Base-by-base conservation (phyloP, 179 eudicot species). In the Spinacia oleracea region DNA sequence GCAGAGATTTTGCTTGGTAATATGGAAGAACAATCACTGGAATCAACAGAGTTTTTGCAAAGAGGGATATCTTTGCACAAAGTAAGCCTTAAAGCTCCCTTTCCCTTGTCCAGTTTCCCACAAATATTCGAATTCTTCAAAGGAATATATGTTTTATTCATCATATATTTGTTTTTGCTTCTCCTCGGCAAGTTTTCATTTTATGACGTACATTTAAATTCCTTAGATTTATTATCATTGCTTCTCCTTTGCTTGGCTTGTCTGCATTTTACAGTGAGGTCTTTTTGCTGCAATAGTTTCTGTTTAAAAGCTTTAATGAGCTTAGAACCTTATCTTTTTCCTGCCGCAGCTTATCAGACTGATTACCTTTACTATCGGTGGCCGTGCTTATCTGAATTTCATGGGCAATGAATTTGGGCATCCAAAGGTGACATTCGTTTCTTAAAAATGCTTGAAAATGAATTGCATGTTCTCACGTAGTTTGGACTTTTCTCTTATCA, bases 351-450 rank as follows among this genome's bases (percentile, higher is more conserved):
- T 96, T 87, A 89, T 94, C 89, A 89, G 98, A 84, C 84, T 96
- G 78, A 94, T 96, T 79, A 92, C 97, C 51, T 94, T 89, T 81
- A 88, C 98, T 31, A 91, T 90, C 58, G 91, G 94, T 73, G 93
- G 97, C 74, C 83, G 77, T 77, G 96, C 99, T 76, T 96, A 96
- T 85, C 94, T 96, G 76, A 96, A 89, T 84, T 94, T 96, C 87
- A 96, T 96, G 98, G 99, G 99, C 79, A 96, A 94, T 79, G 99
- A 94, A 83, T 96, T 92, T 79, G 99, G 97, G 76, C 98, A 96
- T 83, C 97, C 97, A 76, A 89, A 94, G 93, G 99, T 94, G 77
- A 85, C 76, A 76, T 40, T 45, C 38, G 34, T 79, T 62, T 46
- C 34, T 58, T 55, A 48, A 14, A 16, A 32, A 42, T 63, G 67